Percentiles rank a stretch among this genome's conserved stretches.
phyloP scores from a whole-genome alignment of 2,329 filamentous ascomycete genomes.

The Drechslera avenae region DNA sequence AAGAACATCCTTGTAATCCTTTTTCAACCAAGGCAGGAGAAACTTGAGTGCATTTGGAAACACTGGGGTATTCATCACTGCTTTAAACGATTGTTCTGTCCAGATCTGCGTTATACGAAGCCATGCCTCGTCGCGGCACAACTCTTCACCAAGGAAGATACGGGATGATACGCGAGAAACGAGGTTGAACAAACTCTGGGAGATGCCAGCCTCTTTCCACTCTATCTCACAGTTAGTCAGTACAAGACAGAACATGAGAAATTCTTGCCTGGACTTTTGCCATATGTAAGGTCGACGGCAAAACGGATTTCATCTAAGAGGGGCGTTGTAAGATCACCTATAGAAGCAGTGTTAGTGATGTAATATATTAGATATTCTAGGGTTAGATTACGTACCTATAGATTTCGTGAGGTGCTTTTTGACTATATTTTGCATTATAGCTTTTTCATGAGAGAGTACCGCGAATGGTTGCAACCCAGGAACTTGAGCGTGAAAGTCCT shows the following conservation, averaged over 20 bases:
- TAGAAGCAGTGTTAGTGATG: background rate
- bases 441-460: background rate
- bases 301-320: background rate
- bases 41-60: background rate
- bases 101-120: slow-evolving; percentile 42
- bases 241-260: background rate
- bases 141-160: slow-evolving; percentile 44
- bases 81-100: slow-evolving; percentile 17
- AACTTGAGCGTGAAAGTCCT: slow-evolving; percentile 2
- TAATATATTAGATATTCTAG: background rate
- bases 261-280: background rate
- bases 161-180: slow-evolving; percentile 3
- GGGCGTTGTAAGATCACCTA: slow-evolving; percentile 1
- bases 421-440: background rate
- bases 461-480: slow-evolving; percentile 1
- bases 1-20: background rate
- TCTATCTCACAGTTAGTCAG: background rate
- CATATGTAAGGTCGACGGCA: background rate
- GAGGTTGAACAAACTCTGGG: background rate
- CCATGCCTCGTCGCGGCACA: slow-evolving; percentile 50
- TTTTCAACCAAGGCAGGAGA: background rate
- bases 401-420: slow-evolving; percentile 2
- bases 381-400: background rate
- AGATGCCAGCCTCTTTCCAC: background rate
- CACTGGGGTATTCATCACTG: background rate